Evolutionary conservation across 1,139 yeast species (phyloP), one percentile per base, ranked within the genome.

Genomic region (Kurtzmaniella natalensis): DNA sequence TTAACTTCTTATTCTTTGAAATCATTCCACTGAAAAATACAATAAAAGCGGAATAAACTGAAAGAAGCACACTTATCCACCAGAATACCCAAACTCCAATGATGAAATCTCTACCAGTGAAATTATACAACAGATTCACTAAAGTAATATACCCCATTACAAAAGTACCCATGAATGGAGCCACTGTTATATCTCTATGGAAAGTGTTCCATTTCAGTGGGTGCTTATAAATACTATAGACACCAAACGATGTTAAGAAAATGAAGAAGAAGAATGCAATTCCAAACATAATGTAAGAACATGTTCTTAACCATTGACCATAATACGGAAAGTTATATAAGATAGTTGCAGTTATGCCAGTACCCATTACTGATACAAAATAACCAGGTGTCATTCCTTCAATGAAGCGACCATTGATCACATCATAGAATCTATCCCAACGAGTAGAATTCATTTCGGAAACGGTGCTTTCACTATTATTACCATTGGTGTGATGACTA

Each of bases 331-430:
- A 86, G 21, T 61, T 53, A 55, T 77, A 72, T 33, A 86, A 59
- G 7, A 84, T 61, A 25, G 72, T 55, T 4, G 83, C 62, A 1
- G 85, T 62, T 30, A 86, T 83, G 2, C 95, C 95, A 1, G 82
- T 73, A 3, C 94, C 96, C 95, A 87, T 87, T n/a, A 78, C 71
- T 31, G 77, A 66, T 24, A 83, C 81, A 55, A 81, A 86, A 70
- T 78, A 80, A 2, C 66, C 67, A 2, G 86, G 84, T 16, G 66
- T 55, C 47, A 78, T 76, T 10, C 58, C 51, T 18, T 51, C 40
- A 10, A 70, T 36, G 7, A 50, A 35, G 22, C 50, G 50, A n/a
- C 39, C 34, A 22, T 31, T 31, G 15, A 31, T 23, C 7, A 31
- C 30, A 23, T 33, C 17, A 13, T 11, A 10, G 9, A 33, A 17